phyloP scores from a whole-genome alignment of 164 flowering plant genomes.

The grape (Vitis vinifera) region ASM3070453v1 NC_081808.1:10853501-10854000 shows the following conservation, averaged over 20 bases:
- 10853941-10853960: slow-evolving; percentile 53
- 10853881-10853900: slow-evolving; percentile 46
- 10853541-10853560: slow-evolving; percentile 15
- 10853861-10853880: slow-evolving; percentile 18
- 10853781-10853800: slow-evolving; percentile 23
- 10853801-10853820: slow-evolving; percentile 17
- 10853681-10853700: slow-evolving; percentile 15
- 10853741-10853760: slow-evolving; percentile 20
- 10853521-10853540: slow-evolving; percentile 11
- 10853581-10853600: slow-evolving; percentile 21
- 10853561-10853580: slow-evolving; percentile 15
- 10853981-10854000: slow-evolving; percentile 69
- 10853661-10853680: slow-evolving; percentile 23
- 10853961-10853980: slow-evolving; percentile 61
- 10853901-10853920: slow-evolving; percentile 64
- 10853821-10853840: slow-evolving; percentile 24
- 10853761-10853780: slow-evolving; percentile 18
- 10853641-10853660: slow-evolving; percentile 20
- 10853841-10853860: slow-evolving; percentile 19
- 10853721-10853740: slow-evolving; percentile 17
- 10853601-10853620: slow-evolving; percentile 44
- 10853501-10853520: slow-evolving; percentile 5
- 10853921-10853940: slow-evolving; percentile 54
- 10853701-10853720: slow-evolving; percentile 19
- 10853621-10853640: slow-evolving; percentile 52